Base-by-base conservation (phyloP, 805 yeast genomes). In the Tetrapisispora arboricola region DNA sequence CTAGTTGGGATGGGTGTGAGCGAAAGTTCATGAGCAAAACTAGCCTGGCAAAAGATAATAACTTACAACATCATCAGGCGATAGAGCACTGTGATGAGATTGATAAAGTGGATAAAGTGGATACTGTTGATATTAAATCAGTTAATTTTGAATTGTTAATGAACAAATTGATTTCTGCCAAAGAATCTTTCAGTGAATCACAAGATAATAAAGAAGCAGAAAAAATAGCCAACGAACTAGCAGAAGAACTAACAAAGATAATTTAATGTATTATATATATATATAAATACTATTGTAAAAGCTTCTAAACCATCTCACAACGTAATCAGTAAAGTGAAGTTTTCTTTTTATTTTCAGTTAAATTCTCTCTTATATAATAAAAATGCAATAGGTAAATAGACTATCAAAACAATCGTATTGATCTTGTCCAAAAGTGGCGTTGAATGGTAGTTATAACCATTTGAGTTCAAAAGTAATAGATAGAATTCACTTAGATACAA, bases 1-100 rank as follows among this genome's bases (percentile, higher is more conserved):
- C 72, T 43, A 69, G 65, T 21, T 76, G 81, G 80, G 46, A 47
- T 12, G 50, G 54, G 36, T 49, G 43, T 36, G 24, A 25, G 17
- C 13, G 11, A 20, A 4, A n/a, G 8, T 16, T 20, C 13, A 16
- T 13, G n/a, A n/a, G n/a, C n/a, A n/a, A n/a, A n/a, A n/a, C n/a
- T n/a, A n/a, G n/a, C n/a, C n/a, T n/a, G n/a, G n/a, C n/a, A n/a
- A n/a, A n/a, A n/a, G n/a, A n/a, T n/a, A n/a, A n/a, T n/a, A n/a
- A n/a, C n/a, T n/a, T n/a, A n/a, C n/a, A n/a, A n/a, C n/a, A n/a
- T n/a, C n/a, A n/a, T n/a, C n/a, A n/a, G n/a, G n/a, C n/a, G n/a
- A n/a, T n/a, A n/a, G n/a, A n/a, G n/a, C n/a, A n/a, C n/a, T n/a
- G n/a, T 20, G 8, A 22, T 15, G 21, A 29, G 22, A 25, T 20